Conservation (phyloP, 179 eudicot species). For the Sideroxylon spinosum region DNA sequence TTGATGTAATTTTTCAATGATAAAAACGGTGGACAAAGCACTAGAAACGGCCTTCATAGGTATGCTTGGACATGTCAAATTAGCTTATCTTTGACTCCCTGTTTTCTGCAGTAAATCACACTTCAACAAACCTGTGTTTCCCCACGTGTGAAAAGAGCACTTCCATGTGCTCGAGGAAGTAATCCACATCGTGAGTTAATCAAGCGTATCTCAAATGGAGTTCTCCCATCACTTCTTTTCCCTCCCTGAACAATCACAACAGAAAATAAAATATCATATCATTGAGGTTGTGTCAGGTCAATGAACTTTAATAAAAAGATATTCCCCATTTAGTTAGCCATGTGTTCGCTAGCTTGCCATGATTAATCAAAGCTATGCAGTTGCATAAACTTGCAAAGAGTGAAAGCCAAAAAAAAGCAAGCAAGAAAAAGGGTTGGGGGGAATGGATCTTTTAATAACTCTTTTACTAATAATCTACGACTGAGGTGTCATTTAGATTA, state of each 20-base stretch:
- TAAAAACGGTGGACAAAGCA: neutral
- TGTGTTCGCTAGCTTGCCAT: neutral
- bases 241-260: conserved; percentile 56
- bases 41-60: neutral
- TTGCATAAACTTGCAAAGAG: neutral
- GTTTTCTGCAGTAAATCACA: neutral
- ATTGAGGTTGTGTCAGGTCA: neutral
- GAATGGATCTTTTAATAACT: too few relatives aligned
- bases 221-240: conserved; percentile 96
- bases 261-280: neutral
- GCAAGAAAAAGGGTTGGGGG: neutral
- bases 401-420: neutral
- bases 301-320: neutral
- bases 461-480: too few relatives aligned
- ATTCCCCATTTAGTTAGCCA: neutral
- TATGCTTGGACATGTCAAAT: neutral
- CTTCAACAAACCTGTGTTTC: conserved; percentile 83
- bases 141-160: conserved; percentile 98
- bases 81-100: neutral
- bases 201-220: conserved; percentile 65
- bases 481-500: too few relatives aligned
- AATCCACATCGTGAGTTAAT: conserved; percentile 84
- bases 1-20: neutral
- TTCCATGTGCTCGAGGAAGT: conserved; percentile 99
- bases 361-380: neutral